Evolutionary conservation across 495 filamentous ascomycete species (phyloP), one percentile per base, ranked within the genome.

Genomic region (Emericellopsis terricola): DNA sequence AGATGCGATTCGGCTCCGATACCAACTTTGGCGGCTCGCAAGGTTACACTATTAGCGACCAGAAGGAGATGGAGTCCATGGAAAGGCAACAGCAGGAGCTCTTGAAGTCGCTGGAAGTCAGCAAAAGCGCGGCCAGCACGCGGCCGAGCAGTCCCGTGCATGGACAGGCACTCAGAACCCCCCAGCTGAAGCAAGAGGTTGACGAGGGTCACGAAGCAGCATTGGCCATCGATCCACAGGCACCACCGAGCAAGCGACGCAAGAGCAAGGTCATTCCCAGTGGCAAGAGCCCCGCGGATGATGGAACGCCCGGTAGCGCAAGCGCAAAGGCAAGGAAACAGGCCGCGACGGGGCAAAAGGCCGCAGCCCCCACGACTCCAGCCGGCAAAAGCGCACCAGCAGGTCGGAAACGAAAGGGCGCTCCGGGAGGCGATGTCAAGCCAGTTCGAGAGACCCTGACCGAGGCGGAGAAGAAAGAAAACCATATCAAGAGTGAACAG

Each of bases 401-500:
- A 0, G 24, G 40, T 3, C 42, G 41, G 15, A 55, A 52, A 34
- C 42, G 47, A 16, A 20, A 23, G 14, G 43, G 47, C 14, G 50
- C 47, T 15, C 44, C 47, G 9, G 37, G 41, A 19, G 50, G 34
- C 30, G 21, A 40, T 5, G 41, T 41, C 8, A 81, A 76, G 51
- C 19, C 57, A 2, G 49, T 63, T 1, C 69, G 83, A 15, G 77
- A 84, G 50, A 87, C 87, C 43, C 63, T 94, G 18, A 76, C 76
- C 0, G 80, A 85, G 39, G 76, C 78, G 36, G 76, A 93, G 50
- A 92, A 89, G 55, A 62, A 82, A 27, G 73, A 72, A 40, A 91
- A 93, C 40, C 85, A 94, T 50, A 91, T 92, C 43, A 63, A 70
- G 33, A 91, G 83, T 23, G 85, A 94, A 51, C 78, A 89, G 52